phyloP scores from a whole-genome alignment of 1,139 yeast genomes.

The Candida sp. region DNA sequence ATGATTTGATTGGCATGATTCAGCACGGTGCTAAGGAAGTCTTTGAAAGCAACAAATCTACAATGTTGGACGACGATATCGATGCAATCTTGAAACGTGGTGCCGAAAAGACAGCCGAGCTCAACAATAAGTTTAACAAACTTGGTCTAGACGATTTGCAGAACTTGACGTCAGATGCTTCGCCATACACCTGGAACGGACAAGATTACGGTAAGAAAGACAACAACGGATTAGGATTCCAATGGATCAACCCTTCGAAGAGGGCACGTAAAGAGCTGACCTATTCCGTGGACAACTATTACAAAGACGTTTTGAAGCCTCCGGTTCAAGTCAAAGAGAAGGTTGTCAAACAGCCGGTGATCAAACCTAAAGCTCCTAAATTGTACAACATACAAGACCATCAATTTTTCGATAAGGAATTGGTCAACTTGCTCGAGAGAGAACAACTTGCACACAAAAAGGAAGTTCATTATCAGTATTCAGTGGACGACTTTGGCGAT shows the following conservation, averaged over 20 bases:
- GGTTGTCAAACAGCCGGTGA: constrained; percentile 14
- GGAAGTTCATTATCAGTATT: constrained; percentile 71
- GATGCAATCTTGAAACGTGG: constrained; percentile 81
- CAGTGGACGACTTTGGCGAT: constrained; percentile 56
- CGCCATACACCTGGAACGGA: constrained; percentile 98
- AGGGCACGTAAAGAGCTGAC: constrained; percentile 91
- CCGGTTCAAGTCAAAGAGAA: constrained; percentile 10
- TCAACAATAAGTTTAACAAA: constrained; percentile 80
- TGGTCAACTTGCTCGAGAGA: constrained; percentile 69
- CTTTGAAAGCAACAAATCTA: constrained; percentile 53
- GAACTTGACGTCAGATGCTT: constrained; percentile 83
- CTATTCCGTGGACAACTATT: constrained; percentile 86
- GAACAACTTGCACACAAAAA: constrained; percentile 82
- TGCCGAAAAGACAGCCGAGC: constrained; percentile 75
- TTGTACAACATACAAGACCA: constrained; percentile 78
- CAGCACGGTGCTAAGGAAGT: constrained; percentile 96
- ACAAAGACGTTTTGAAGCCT: constrained; percentile 72
- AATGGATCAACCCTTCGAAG: constrained; percentile 89
- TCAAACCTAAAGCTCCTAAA: constrained; percentile 66
- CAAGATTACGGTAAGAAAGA: constrained; percentile 81
- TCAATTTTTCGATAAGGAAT: constrained; percentile 79
- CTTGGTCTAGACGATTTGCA: constrained; percentile 93
- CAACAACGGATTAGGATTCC: constrained; percentile 46
- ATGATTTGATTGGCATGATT: constrained; percentile 91
- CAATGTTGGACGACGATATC: constrained; percentile 70